phyloP scores from a whole-genome alignment of 2,329 filamentous ascomycete genomes.

The Colletotrichum sp. region DNA sequence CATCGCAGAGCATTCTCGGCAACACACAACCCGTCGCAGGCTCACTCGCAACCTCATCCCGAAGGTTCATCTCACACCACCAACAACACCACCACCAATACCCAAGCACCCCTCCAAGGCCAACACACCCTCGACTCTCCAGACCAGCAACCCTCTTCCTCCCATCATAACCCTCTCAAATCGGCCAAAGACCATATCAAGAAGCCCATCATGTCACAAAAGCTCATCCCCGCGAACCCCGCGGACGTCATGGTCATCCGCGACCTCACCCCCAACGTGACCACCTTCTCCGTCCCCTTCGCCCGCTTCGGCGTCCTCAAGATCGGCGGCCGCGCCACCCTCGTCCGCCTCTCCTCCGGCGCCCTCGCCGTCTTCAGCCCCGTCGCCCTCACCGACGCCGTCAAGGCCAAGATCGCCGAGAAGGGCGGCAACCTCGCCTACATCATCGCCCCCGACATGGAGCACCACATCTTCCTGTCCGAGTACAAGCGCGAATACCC shows the following conservation, averaged over 20 bases:
- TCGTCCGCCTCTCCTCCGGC: constrained; percentile 73
- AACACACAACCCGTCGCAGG: constrained; percentile 6
- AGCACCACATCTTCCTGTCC: constrained; percentile 94
- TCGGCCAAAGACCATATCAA: not conserved
- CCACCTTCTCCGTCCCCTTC: constrained; percentile 85
- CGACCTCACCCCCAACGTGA: constrained; percentile 78
- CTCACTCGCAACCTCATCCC: not conserved
- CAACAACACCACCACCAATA: not conserved
- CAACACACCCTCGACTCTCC: constrained; percentile 14
- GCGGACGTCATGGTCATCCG: constrained; percentile 90
- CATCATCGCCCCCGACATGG: constrained; percentile 84
- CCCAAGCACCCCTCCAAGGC: constrained; percentile 3
- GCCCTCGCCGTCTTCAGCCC: constrained; percentile 90
- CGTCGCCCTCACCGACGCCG: constrained; percentile 79
- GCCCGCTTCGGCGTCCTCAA: constrained; percentile 78
- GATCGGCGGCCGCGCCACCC: constrained; percentile 85
- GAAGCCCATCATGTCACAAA: constrained; percentile 58
- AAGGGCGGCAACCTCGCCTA: constrained; percentile 78
- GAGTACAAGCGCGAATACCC: constrained; percentile 85
- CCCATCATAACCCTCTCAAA: not conserved
- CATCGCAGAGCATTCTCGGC: constrained; percentile 13
- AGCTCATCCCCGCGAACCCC: constrained; percentile 74
- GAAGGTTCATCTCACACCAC: not conserved
- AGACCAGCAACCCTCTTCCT: not conserved
- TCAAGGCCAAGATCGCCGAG: constrained; percentile 66